A percentile compares a stretch with the other conserved stretches of the same genome.
phyloP scores from a whole-genome alignment of 2,329 filamentous ascomycete genomes.

The Colletotrichum sp. region DNA sequence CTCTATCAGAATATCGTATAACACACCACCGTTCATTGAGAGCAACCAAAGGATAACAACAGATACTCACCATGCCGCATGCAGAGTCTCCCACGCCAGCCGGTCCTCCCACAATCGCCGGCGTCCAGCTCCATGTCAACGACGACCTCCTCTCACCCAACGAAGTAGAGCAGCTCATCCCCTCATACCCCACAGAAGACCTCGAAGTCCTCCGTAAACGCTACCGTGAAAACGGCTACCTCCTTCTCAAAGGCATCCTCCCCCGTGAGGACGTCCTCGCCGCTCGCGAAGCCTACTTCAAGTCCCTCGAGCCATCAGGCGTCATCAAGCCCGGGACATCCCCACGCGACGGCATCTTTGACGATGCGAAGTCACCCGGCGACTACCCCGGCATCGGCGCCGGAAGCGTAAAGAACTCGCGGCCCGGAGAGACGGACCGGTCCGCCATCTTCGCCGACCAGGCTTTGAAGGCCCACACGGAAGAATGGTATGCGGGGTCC shows the following conservation, averaged over 20 bases:
- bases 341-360: constrained; percentile 22
- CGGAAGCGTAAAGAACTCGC: constrained; percentile 49
- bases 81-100: not conserved
- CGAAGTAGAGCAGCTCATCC: constrained; percentile 45
- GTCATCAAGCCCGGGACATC: constrained; percentile 17
- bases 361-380: constrained; percentile 23
- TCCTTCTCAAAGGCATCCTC: constrained; percentile 18
- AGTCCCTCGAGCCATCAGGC: constrained; percentile 16
- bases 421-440: constrained; percentile 42
- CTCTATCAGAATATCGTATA: not conserved
- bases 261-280: constrained; percentile 12
- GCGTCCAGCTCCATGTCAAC: constrained; percentile 29
- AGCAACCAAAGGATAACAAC: not conserved
- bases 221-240: constrained; percentile 14
- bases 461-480: constrained; percentile 58
- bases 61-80: not conserved
- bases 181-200: constrained; percentile 40
- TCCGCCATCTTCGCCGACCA: constrained; percentile 33
- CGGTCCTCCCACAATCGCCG: not conserved
- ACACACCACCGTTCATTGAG: rapidly evolving
- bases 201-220: constrained; percentile 9
- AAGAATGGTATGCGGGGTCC: constrained; percentile 49
- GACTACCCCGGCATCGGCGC: constrained; percentile 46
- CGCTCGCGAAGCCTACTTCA: constrained; percentile 20
- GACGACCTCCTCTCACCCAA: constrained; percentile 44